phyloP scores from a whole-genome alignment of 805 yeast species.

The Clavispora carvajalis region DNA sequence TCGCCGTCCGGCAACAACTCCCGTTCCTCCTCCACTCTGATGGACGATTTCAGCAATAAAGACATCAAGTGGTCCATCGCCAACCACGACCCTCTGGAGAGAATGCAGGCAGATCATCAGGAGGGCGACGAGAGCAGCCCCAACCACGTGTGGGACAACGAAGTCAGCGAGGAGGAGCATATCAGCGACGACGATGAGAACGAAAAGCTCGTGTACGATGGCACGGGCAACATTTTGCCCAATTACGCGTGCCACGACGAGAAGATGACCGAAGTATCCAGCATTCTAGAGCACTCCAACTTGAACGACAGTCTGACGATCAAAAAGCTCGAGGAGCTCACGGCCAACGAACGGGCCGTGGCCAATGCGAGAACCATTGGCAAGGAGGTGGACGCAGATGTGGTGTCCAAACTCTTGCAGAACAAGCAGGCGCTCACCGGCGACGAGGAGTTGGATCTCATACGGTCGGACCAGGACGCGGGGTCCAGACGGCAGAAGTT shows the following conservation, averaged over 20 bases:
- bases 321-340: constrained; percentile 47
- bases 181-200: constrained; percentile 55
- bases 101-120: constrained; percentile 31
- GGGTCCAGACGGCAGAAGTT: constrained; percentile 44
- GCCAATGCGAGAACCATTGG: constrained; percentile 50
- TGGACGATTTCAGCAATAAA: constrained; percentile 31
- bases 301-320: constrained; percentile 43
- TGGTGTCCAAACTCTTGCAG: constrained; percentile 26
- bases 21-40: constrained; percentile 32
- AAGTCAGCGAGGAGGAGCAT: constrained; percentile 55
- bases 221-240: constrained; percentile 55
- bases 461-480: constrained; percentile 42
- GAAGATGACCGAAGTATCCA: constrained; percentile 33
- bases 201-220: constrained; percentile 53
- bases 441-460: constrained; percentile 38
- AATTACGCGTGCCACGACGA: constrained; percentile 47
- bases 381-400: constrained; percentile 27
- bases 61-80: constrained; percentile 61
- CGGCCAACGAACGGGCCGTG: constrained; percentile 55
- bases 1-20: constrained; percentile 29
- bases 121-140: constrained; percentile 2
- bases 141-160: constrained; percentile 19
- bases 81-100: constrained; percentile 68
- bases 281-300: constrained; percentile 34
- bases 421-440: constrained; percentile 40